Evolutionary conservation across 225 moss, liverwort and hornwort genomes (phyloP).

Genomic region (Lunularia cruciata): DNA sequence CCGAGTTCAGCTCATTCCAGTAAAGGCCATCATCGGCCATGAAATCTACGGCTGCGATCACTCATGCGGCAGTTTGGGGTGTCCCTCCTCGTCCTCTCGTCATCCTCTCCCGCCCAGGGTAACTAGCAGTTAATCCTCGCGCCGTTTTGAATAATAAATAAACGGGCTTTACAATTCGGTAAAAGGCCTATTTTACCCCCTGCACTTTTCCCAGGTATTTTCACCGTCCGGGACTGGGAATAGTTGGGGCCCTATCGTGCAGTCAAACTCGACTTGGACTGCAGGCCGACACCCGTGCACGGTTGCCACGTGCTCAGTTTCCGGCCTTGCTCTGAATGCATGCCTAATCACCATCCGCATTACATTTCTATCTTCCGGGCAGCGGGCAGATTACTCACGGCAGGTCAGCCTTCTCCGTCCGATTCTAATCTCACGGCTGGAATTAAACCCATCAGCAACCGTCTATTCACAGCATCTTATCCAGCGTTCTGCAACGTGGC

Average conservation of each 20-base stretch:
- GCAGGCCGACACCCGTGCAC: constrained; percentile 11
- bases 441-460: not conserved
- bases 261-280: constrained; percentile 29
- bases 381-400: not conserved
- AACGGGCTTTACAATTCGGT: not conserved
- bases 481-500: constrained; percentile 23
- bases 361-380: constrained; percentile 9
- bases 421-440: not conserved
- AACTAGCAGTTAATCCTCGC: constrained; percentile 15
- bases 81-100: constrained; percentile 13
- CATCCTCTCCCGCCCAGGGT: constrained; percentile 12
- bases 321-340: constrained; percentile 4
- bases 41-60: not conserved
- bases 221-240: not conserved
- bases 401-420: not conserved
- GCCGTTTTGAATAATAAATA: constrained; percentile 19
- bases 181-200: not conserved
- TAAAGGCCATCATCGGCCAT: not conserved
- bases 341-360: not conserved
- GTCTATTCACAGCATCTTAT: constrained; percentile 15
- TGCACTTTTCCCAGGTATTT: constrained; percentile 15
- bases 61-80: not conserved
- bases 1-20: constrained; percentile 1
- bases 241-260: not conserved
- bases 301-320: constrained; percentile 15